Conservation (phyloP, 2,329 filamentous ascomycete genomes). For the Sphaerulina musiva region DNA sequence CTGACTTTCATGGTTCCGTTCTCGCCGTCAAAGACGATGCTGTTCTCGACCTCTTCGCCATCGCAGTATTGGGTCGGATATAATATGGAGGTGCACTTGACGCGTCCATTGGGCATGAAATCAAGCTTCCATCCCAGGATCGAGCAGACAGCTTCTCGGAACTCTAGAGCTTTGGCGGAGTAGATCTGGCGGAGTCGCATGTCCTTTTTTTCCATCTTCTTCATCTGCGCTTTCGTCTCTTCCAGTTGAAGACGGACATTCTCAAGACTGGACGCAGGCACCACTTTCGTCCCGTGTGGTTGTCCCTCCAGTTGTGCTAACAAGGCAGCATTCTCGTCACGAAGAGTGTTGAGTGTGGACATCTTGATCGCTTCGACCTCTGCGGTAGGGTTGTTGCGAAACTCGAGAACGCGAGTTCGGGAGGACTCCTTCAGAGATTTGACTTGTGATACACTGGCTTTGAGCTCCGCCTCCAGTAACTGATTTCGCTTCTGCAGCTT, state of each 20-base stretch:
- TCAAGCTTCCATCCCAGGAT: slow-evolving; percentile 91
- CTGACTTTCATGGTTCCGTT: slow-evolving; percentile 96
- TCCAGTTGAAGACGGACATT: slow-evolving; percentile 68
- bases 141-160: slow-evolving; percentile 87
- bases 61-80: slow-evolving; percentile 48
- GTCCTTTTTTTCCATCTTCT: slow-evolving; percentile 71
- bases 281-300: slow-evolving; percentile 49
- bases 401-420: slow-evolving; percentile 73
- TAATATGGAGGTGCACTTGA: slow-evolving; percentile 81
- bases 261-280: slow-evolving; percentile 71
- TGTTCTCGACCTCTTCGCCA: slow-evolving; percentile 51
- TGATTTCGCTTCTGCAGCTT: slow-evolving; percentile 63
- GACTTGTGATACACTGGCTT: slow-evolving; percentile 67
- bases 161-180: slow-evolving; percentile 83
- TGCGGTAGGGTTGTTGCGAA: slow-evolving; percentile 87
- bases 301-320: slow-evolving; percentile 59
- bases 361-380: slow-evolving; percentile 79
- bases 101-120: slow-evolving; percentile 95
- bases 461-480: slow-evolving; percentile 68
- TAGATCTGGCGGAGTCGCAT: slow-evolving; percentile 87
- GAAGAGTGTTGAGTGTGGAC: slow-evolving; percentile 67
- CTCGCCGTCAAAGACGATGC: slow-evolving; percentile 81
- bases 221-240: slow-evolving; percentile 46
- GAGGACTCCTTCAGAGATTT: slow-evolving; percentile 59
- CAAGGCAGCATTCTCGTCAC: slow-evolving; percentile 70